Conservation (phyloP, 768 basidiomycete species). For the Lepiota brunneoincarnata region DNA sequence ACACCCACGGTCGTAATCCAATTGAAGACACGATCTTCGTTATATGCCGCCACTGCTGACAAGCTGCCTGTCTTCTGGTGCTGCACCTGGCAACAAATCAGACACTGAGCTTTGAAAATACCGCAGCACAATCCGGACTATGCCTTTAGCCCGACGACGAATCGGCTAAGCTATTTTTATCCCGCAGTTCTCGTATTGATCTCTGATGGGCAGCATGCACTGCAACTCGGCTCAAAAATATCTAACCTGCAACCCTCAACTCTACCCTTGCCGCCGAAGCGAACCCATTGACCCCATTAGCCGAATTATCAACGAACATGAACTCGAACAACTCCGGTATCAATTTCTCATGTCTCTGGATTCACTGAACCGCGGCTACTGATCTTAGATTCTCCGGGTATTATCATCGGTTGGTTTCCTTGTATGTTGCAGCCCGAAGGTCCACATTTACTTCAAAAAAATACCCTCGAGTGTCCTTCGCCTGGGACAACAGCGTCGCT, state of each 20-base stretch:
- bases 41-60: neutral
- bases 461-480: no score
- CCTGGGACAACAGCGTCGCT: neutral
- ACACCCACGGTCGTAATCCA: neutral
- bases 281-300: neutral
- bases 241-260: no score
- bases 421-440: neutral
- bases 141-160: no score
- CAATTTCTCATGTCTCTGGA: neutral
- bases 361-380: no score
- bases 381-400: no score
- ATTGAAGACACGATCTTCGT: neutral
- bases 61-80: neutral
- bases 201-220: neutral
- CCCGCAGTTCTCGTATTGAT: neutral
- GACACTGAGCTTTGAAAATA: slow-evolving; percentile 1
- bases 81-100: neutral
- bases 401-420: neutral
- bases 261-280: no score
- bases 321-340: neutral
- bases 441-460: no score
- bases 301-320: neutral
- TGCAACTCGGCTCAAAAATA: neutral
- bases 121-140: no score
- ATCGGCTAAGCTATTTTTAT: neutral